phyloP scores from a whole-genome alignment of 2,329 filamentous ascomycete species.

The Paecilomyces niveus region DNA sequence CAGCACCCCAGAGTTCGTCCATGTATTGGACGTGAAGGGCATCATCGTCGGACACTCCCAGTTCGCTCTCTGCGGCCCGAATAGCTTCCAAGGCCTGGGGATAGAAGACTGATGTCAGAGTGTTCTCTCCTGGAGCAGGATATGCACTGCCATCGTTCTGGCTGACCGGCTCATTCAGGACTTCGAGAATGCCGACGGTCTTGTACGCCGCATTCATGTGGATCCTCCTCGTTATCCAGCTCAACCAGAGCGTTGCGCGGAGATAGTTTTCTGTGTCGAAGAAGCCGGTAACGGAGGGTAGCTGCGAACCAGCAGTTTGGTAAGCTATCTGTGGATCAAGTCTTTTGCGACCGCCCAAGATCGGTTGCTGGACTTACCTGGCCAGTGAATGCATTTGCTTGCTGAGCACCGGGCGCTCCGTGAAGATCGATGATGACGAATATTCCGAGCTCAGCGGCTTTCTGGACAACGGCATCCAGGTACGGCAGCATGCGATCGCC shows the following conservation, averaged over 20 bases:
- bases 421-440: not conserved
- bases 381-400: not conserved
- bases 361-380: not conserved
- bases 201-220: not conserved
- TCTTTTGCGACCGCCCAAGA: not conserved
- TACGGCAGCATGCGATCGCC: not conserved
- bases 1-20: not conserved
- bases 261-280: not conserved
- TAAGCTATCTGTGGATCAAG: not conserved
- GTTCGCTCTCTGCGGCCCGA: not conserved
- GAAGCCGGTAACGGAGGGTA: not conserved
- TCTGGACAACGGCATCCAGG: not conserved
- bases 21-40: not conserved
- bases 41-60: not conserved
- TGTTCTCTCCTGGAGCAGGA: not conserved
- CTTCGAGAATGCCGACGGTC: not conserved
- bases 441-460: not conserved
- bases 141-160: not conserved
- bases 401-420: not conserved
- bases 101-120: not conserved
- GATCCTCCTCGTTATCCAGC: not conserved
- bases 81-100: not conserved
- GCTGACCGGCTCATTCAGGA: not conserved
- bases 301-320: not conserved
- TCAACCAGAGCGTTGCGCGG: not conserved